Conservation (phyloP, 306 rosid species). For the Trifolium dubium region DNA sequence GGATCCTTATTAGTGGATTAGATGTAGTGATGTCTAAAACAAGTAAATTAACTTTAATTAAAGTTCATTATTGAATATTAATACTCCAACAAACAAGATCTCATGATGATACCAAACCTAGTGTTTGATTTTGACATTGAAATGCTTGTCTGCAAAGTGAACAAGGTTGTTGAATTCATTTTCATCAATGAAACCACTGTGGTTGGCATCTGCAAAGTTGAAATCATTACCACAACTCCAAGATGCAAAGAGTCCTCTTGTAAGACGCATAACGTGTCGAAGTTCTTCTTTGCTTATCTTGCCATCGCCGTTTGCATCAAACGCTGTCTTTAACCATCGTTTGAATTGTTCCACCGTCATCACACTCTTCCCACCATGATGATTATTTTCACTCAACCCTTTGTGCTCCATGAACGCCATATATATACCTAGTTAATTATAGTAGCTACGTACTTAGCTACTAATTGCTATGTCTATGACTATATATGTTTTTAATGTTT, state of each 20-base stretch:
- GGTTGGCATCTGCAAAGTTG: conserved; percentile 34
- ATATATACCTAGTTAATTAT: no score
- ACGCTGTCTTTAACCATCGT: conserved; percentile 42
- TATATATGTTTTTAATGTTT: neutral
- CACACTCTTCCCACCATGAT: conserved; percentile 32
- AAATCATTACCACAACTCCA: conserved; percentile 26
- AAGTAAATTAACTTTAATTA: neutral
- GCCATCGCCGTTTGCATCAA: conserved; percentile 42
- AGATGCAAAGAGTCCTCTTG: conserved; percentile 34
- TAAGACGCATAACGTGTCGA: conserved; percentile 35
- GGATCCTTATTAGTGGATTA: no score
- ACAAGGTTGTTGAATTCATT: conserved; percentile 43
- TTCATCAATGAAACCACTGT: conserved; percentile 49
- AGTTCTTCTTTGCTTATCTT: conserved; percentile 44
- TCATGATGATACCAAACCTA: neutral
- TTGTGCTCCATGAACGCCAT: conserved; percentile 43
- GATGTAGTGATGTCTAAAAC: neutral
- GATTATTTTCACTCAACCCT: conserved; percentile 15
- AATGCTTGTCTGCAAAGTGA: conserved; percentile 46
- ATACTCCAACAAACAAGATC: neutral
- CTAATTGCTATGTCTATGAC: no score
- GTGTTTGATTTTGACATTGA: conserved; percentile 38
- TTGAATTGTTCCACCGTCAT: conserved; percentile 50
- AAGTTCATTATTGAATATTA: neutral
- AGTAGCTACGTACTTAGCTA: no score